Conservation (phyloP, 768 basidiomycete genomes). For the Suillus discolor region DNA sequence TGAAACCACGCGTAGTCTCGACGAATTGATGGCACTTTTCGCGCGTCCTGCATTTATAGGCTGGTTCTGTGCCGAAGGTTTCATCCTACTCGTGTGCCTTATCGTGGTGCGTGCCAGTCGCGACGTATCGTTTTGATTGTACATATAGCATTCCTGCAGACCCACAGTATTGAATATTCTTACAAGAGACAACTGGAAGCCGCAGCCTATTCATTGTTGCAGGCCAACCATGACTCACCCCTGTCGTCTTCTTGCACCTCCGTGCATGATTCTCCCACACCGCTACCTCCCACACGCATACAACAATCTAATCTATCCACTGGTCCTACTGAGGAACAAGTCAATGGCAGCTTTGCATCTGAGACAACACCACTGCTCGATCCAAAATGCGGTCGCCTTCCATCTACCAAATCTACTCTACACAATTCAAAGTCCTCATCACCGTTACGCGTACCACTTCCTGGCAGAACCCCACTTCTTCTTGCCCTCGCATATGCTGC, state of each 20-base stretch:
- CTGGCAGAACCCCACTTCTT: slow-evolving; percentile 52
- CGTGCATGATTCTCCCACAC: slow-evolving; percentile 37
- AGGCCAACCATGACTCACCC: slow-evolving; percentile 6
- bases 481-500: slow-evolving; percentile 87
- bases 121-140: background rate
- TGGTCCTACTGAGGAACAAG: slow-evolving; percentile 33
- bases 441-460: slow-evolving; percentile 28
- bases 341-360: slow-evolving; percentile 27
- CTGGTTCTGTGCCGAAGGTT: slow-evolving; percentile 77
- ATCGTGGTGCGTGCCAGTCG: slow-evolving; percentile 51
- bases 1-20: slow-evolving; percentile 82
- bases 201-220: slow-evolving; percentile 12
- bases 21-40: slow-evolving; percentile 81
- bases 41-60: slow-evolving; percentile 73
- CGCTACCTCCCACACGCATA: slow-evolving; percentile 26
- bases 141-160: slow-evolving; percentile 44
- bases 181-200: slow-evolving; percentile 41
- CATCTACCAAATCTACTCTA: slow-evolving; percentile 26
- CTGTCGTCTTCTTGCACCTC: slow-evolving; percentile 19
- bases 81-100: slow-evolving; percentile 60
- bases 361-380: slow-evolving; percentile 64
- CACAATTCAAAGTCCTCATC: slow-evolving; percentile 32
- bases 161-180: slow-evolving; percentile 71
- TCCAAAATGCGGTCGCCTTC: slow-evolving; percentile 40
- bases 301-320: slow-evolving; percentile 38